Base-by-base conservation (phyloP, 2,329 filamentous ascomycete genomes). In the Sporothrix protearum region DNA sequence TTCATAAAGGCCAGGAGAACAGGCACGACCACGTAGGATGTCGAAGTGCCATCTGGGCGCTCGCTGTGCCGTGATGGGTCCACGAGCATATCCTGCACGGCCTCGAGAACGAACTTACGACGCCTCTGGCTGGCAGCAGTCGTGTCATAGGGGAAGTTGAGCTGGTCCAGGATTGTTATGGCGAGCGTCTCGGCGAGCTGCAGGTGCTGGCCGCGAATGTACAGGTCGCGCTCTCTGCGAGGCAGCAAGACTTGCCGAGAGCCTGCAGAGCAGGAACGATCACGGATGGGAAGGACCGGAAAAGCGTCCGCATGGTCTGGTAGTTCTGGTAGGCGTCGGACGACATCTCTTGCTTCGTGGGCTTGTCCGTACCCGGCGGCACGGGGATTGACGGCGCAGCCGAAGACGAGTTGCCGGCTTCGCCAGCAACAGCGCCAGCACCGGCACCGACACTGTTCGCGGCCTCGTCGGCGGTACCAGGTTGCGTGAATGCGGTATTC, bases 1-100 rank as follows among this genome's bases (percentile, higher is more conserved):
- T 93, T 90, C 79, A 94, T 95, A 83, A 99, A 97, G 0, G 93
- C 92, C 71, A 94, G 86, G 30, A 99, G 85, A 47, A 98, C 90
- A 36, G 96, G 86, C 57, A 93, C 91, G 69, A 91, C 87, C 16
- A 90, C 84, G 73, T 88, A 87, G 9, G 82, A 77, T 5, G 39
- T 28, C 1, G 70, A 2, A 1, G n/a, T 22, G 14, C 67, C 33
- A 10, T 61, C 69, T 6, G 79, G 83, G 75, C 80, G 86, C 74
- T 83, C 88, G 77, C 77, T 85, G 76, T 81, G 82, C 71, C 81
- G 84, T 73, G 78, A 80, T 75, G 83, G 86, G 77, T 97, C 93
- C 73, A 96, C 88, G 73, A 97, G 82, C 80, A 96, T 87, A 77
- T 94, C 91, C 51, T 92, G 89, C 70, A 96, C 83, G 0, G 91